Percentiles rank a stretch among this genome's conserved stretches.
These are phyloP conservation scores for Coniochaeta sp. DNA, from an alignment of 2,329 filamentous ascomycete genomes.

Conservation along the genomic window DNA sequence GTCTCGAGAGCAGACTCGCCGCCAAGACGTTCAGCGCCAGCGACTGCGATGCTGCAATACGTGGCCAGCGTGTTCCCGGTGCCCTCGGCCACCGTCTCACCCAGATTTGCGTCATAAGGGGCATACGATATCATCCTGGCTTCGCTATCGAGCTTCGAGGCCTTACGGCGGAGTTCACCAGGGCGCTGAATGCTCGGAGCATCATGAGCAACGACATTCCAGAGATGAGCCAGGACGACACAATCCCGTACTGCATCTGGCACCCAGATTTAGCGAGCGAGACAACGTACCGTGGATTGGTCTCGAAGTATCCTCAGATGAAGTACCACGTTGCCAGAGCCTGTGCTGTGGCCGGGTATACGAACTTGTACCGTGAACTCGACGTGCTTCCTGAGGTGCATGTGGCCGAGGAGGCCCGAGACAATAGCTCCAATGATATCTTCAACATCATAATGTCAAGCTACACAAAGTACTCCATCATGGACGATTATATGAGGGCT, in stretches of 20 bases:
- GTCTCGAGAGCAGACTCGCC: background rate
- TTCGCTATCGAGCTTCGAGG: background rate
- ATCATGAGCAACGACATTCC: slow-evolving; percentile 9
- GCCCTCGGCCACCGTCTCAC: background rate
- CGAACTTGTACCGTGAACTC: slow-evolving; percentile 18
- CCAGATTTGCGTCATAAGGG: background rate
- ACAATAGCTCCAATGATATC: slow-evolving; percentile 11
- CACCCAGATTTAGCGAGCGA: slow-evolving; percentile 14
- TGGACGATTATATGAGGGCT: slow-evolving; percentile 26
- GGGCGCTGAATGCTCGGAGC: slow-evolving; percentile 7
- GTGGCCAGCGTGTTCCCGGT: background rate
- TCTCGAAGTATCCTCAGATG: slow-evolving; percentile 21
- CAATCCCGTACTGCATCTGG: slow-evolving; percentile 9
- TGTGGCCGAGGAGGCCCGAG: slow-evolving; percentile 6
- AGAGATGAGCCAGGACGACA: slow-evolving; percentile 4
- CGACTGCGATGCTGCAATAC: background rate
- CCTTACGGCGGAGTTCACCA: background rate
- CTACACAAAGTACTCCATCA: slow-evolving; percentile 19
- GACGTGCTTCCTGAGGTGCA: slow-evolving; percentile 6
- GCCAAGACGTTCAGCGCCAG: background rate
- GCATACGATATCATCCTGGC: background rate
- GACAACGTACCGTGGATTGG: slow-evolving; percentile 24
- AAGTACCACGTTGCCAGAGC: slow-evolving; percentile 27
- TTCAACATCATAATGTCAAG: slow-evolving; percentile 21
- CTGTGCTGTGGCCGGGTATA: slow-evolving; percentile 29